Evolutionary conservation across 2,329 filamentous ascomycete genomes (phyloP), one percentile per base, ranked within the genome.

Genomic region (Magnaporthiopsis rhizophila): DNA sequence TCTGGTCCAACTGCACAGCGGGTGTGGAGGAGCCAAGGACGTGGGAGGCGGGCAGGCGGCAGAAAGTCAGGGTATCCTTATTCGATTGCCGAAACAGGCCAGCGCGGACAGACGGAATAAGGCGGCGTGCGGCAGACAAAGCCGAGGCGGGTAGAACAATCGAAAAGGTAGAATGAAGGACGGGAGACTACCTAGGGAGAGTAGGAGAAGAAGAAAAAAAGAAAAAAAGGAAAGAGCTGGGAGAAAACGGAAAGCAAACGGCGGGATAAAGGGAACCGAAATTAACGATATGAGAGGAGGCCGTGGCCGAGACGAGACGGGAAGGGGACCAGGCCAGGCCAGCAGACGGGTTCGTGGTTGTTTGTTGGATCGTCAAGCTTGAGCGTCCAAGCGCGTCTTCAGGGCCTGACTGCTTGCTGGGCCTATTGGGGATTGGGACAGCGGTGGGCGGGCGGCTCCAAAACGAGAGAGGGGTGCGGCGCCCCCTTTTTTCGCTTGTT

Each of bases 1-100:
- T 38, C 36, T 38, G 36, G 36, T 38, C 36, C 36, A 38, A 13
- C 5, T 38, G 36, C 36, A 38, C 36, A 38, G 15, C 36, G 36
- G 36, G 36, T 38, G 36, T 66, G 68, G 62, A 56, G 59, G 61
- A 64, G 58, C 34, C 58, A 57, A 50, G 62, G 59, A 59, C 28
- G n/a, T 11, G 62, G 65, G 57, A 28, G n/a, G 1, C 50, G 32
- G 38, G 45, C 36, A 60, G n/a, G n/a, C n/a, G 50, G 58, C 24
- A 12, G 24, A 38, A 36, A 58, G 13, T 15, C 36, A 38, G 36
- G 36, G 36, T 38, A 38, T 38, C 36, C 36, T 38, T 13, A 18
- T 11, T 36, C 9, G 34, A 36, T 36, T 36, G 34, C 36, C 36
- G 36, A 18, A 38, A 38, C 36, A 15, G 36, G 36, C 13, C 36